Conservation (phyloP, 2,329 filamentous ascomycete genomes). For the Aspergillus viridinutans region DNA sequence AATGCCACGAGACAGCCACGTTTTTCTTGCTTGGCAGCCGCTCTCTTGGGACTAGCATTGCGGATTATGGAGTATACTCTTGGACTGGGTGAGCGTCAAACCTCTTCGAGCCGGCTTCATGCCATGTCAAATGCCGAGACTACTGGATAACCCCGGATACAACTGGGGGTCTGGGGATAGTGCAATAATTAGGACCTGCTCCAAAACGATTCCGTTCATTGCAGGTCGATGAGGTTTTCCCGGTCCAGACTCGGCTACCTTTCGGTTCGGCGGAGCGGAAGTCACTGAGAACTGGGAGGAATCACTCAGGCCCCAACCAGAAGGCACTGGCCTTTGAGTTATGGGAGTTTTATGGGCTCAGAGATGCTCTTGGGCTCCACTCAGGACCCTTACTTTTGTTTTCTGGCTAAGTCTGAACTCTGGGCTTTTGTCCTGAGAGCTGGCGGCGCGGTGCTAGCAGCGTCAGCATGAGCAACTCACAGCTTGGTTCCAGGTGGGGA, state of each 20-base stretch:
- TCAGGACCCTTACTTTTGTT: neutral
- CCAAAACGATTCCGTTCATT: neutral
- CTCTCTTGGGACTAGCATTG: neutral
- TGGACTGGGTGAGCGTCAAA: neutral
- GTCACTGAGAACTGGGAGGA: neutral
- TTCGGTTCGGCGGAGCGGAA: slow-evolving; percentile 20
- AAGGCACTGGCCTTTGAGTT: neutral
- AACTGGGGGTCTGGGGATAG: neutral
- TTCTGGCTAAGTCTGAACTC: neutral
- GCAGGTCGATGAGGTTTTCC: neutral
- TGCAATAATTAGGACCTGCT: neutral
- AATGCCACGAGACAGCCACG: neutral
- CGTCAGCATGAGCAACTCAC: neutral
- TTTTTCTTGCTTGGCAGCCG: neutral
- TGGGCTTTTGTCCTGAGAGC: too few species aligned
- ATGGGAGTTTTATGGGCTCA: neutral
- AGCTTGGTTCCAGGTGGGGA: neutral
- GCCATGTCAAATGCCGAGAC: neutral
- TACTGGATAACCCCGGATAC: neutral
- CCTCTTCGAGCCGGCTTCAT: neutral
- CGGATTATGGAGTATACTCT: neutral
- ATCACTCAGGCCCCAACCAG: neutral
- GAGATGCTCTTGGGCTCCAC: neutral
- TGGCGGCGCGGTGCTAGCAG: too few species aligned
- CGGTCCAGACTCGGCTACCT: neutral